Base-by-base conservation (phyloP, 345 rosid genomes). In the Salix koriyanagi region DNA sequence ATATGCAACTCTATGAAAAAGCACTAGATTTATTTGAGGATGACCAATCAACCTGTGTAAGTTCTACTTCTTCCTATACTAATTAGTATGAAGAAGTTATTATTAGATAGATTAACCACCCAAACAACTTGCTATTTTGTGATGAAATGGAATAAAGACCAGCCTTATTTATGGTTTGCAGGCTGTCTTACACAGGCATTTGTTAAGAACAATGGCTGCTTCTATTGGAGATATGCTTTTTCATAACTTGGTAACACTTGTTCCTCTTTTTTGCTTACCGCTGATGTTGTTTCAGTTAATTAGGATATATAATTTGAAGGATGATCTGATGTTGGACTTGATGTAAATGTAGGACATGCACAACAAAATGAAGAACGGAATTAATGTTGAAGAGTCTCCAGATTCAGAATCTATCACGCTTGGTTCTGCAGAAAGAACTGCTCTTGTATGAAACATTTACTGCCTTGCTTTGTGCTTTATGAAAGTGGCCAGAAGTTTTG, bases 1-100 rank as follows among this genome's bases (percentile, higher is more conserved):
- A 93, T 78, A 82, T 93, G 90, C 99, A 96, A 85, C 89, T 96
- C 72, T 93, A 93, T 75, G 99, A 91, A 79, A 96, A 91, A 71
- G 96, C 99, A 7, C 78, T 96, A 44, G 96, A 90, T 77, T 85
- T 96, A 80, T 96, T 96, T 73, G 97, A 93, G 73, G 99, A 91
- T 83, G 98, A 93, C 79, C 93, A 84, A 65, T 85, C 97, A 69
- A 90, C 89, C 81, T 90, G 96, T 72, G 99, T 96, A 87, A 90
- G 96, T 86, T 81, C 69, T 79, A 83, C 64, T 58, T 65, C 62
- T 65, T 30, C 23, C 67, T 70, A 25, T 19, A 65, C 61, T 54
- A 52, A 48, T 46, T 46, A 15, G 14, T 14, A 46, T 42, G 8
- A 19, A 37, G 13, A 26, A 32, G 56, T 67, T 66, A 15, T 44